Conservation (phyloP, 306 rosid genomes). For the Vicia villosa region DNA sequence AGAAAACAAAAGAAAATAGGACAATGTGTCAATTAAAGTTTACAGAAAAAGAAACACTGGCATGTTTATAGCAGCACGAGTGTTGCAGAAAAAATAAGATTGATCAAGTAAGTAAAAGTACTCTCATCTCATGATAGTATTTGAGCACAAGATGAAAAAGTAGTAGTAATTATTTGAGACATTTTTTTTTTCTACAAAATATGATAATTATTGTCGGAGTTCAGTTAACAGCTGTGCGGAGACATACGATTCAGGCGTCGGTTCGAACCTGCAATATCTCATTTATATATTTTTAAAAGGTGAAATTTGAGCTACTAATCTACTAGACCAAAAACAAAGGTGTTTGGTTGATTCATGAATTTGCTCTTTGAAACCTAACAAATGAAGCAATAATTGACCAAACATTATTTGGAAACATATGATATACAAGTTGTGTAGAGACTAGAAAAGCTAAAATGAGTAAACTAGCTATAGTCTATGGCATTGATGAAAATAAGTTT, state of each 20-base stretch:
- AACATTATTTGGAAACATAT: background rate
- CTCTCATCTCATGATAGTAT: background rate
- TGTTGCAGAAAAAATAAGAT: constrained; percentile 15
- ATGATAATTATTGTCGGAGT: no score
- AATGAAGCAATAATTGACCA: constrained; percentile 27
- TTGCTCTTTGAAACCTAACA: constrained; percentile 8
- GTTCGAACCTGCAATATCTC: background rate
- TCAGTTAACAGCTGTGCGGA: no score
- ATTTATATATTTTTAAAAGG: background rate
- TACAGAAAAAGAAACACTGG: constrained; percentile 27
- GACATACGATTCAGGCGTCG: no score
- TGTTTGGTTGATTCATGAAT: background rate
- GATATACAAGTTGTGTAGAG: background rate
- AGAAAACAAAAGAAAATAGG: constrained; percentile 21
- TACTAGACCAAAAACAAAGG: background rate
- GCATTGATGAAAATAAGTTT: background rate
- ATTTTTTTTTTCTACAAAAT: no score
- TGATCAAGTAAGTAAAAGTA: constrained; percentile 1
- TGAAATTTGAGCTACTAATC: no score
- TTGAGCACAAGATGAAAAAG: background rate
- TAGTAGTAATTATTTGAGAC: background rate
- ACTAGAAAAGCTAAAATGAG: constrained; percentile 20
- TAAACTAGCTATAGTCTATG: background rate
- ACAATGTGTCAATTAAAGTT: constrained; percentile 32
- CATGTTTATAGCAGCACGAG: constrained; percentile 17